Percentiles rank a stretch among this genome's conserved stretches.
Conservation (phyloP, 768 basidiomycete species). For the Lentinula raphanica region DNA sequence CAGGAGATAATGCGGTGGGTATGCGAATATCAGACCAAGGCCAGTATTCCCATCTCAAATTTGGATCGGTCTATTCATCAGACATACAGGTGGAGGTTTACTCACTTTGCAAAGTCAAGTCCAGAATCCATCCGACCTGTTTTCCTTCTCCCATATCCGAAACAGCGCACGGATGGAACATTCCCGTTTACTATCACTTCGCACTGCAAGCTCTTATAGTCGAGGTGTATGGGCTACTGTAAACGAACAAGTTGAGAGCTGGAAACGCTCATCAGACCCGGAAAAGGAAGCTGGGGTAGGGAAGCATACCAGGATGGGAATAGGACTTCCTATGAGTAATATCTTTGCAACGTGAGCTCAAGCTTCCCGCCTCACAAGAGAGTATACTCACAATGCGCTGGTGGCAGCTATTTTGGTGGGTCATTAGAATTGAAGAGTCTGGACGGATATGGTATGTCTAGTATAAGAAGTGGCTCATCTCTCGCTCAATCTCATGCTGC, state of each 20-base stretch:
- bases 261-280: slow-evolving; percentile 27
- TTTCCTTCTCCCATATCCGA: slow-evolving; percentile 84
- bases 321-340: slow-evolving; percentile 85
- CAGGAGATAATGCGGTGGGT: slow-evolving; percentile 66
- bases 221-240: slow-evolving; percentile 73
- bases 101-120: slow-evolving; percentile 40
- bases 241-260: slow-evolving; percentile 63
- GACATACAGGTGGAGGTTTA: slow-evolving; percentile 64
- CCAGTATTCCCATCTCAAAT: slow-evolving; percentile 17
- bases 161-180: slow-evolving; percentile 67
- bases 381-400: background rate
- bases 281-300: slow-evolving; percentile 36
- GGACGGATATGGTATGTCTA: slow-evolving; percentile 73
- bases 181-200: slow-evolving; percentile 62
- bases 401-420: slow-evolving; percentile 75
- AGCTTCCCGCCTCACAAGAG: background rate
- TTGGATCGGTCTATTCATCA: slow-evolving; percentile 8
- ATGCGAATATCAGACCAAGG: slow-evolving; percentile 93
- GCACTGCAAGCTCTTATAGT: slow-evolving; percentile 53
- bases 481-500: background rate
- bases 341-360: slow-evolving; percentile 70
- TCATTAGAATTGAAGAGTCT: slow-evolving; percentile 72
- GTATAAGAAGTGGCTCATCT: background rate
- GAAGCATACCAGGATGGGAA: slow-evolving; percentile 64
- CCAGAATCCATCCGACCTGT: slow-evolving; percentile 67